A percentile compares a stretch with the other conserved stretches of the same genome.
Conservation (phyloP, 164 flowering plant species). For the Nymphaea colorata region DNA sequence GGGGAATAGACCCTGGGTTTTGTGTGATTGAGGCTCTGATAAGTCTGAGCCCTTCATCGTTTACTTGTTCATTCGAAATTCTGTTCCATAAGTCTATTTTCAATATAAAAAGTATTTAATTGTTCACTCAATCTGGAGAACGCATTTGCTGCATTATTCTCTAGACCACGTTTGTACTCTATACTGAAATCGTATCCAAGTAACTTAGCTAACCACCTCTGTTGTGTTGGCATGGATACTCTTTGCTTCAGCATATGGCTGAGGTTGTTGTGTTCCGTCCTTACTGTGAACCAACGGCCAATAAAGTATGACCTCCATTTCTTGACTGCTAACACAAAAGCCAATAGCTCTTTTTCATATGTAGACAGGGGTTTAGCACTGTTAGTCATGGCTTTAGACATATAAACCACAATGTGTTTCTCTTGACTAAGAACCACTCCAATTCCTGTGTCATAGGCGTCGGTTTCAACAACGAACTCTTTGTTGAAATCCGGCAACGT, state of each 20-base stretch:
- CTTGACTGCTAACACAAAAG: not conserved
- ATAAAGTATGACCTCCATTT: constrained; percentile 1
- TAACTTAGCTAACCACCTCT: constrained; percentile 1
- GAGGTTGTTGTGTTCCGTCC: constrained; percentile 1
- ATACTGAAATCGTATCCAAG: not conserved
- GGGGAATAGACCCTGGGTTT: too few species aligned
- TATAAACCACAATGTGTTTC: not conserved
- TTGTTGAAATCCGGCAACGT: not conserved
- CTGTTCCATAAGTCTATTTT: too few species aligned
- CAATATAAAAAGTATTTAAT: too few species aligned
- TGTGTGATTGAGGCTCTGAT: too few species aligned
- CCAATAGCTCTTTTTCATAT: not conserved
- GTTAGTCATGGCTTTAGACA: not conserved
- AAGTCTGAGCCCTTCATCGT: too few species aligned
- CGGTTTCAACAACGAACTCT: not conserved
- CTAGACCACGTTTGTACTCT: constrained; percentile 1
- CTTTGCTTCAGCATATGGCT: not conserved
- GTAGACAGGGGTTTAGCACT: not conserved
- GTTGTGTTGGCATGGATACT: not conserved
- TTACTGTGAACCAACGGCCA: not conserved
- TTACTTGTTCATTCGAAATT: too few species aligned
- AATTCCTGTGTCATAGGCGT: not conserved
- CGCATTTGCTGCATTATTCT: constrained; percentile 4
- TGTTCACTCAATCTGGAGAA: not conserved
- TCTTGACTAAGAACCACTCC: constrained; percentile 1